A percentile compares a stretch with the other conserved stretches of the same genome.
These are phyloP conservation scores for Basidiobolus heterosporus DNA, from an alignment of 371 early-diverging fungal species.

Conservation along the genomic window DNA sequence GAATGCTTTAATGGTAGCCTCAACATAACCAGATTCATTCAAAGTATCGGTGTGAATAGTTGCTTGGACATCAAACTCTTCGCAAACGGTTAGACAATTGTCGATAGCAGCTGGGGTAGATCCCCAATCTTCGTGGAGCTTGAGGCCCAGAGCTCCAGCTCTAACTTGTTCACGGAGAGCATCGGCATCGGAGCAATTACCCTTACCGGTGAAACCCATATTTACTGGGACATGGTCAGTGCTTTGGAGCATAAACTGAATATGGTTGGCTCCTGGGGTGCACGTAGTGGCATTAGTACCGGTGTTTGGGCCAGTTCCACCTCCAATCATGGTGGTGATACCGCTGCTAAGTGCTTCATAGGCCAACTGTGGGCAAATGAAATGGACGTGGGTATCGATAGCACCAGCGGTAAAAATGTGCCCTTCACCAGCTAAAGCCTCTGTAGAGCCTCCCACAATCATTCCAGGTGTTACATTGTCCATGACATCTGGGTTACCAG, in stretches of 20 bases:
- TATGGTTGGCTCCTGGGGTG: constrained; percentile 63
- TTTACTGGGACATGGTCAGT: constrained; percentile 77
- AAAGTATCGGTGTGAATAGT: constrained; percentile 82
- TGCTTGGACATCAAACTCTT: constrained; percentile 71
- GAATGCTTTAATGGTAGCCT: constrained; percentile 70
- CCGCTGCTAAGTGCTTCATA: constrained; percentile 71
- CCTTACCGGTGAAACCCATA: constrained; percentile 87
- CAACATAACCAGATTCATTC: constrained; percentile 88
- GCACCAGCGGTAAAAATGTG: constrained; percentile 83
- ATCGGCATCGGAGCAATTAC: constrained; percentile 46
- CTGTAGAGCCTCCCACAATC: constrained; percentile 73
- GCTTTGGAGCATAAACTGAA: constrained; percentile 72
- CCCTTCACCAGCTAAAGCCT: constrained; percentile 80
- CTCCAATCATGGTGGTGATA: constrained; percentile 80
- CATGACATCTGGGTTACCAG: constrained; percentile 94
- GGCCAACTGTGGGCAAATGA: constrained; percentile 74
- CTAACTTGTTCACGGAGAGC: constrained; percentile 64
- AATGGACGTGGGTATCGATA: constrained; percentile 82
- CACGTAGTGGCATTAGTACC: constrained; percentile 89
- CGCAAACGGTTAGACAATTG: constrained; percentile 65
- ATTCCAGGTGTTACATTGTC: constrained; percentile 74
- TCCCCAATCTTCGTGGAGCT: constrained; percentile 91
- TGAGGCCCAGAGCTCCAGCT: constrained; percentile 81
- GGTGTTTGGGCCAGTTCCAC: constrained; percentile 89
- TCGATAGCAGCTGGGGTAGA: constrained; percentile 86